These are phyloP conservation scores for Marasmius sp. DNA, from an alignment of 1,284 basidiomycete genomes.

Conservation along the genomic window DNA sequence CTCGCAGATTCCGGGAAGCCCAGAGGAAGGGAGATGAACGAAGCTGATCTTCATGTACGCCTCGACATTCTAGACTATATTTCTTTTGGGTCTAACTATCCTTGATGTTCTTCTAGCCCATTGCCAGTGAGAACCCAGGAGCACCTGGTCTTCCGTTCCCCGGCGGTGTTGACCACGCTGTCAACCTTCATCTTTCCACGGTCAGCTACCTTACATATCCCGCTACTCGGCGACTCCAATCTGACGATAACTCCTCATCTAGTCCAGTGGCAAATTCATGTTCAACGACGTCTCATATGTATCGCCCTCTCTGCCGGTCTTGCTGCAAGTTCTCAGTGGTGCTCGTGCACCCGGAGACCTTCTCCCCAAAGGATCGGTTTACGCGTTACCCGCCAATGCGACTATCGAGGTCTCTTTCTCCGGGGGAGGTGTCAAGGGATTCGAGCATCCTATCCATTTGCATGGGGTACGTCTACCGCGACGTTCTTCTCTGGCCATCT, in stretches of 20 bases:
- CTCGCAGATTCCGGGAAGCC: background rate
- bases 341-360: constrained; percentile 10
- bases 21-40: background rate
- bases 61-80: background rate
- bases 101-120: background rate
- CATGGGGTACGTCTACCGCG: constrained; percentile 33
- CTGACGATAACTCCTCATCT: background rate
- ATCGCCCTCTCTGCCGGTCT: constrained; percentile 12
- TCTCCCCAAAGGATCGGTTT: constrained; percentile 19
- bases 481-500: constrained; percentile 4
- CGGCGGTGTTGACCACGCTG: constrained; percentile 4
- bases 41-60: constrained; percentile 4
- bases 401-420: constrained; percentile 19
- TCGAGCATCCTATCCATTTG: constrained; percentile 42
- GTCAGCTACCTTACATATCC: background rate
- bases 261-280: constrained; percentile 1
- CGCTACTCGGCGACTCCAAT: background rate
- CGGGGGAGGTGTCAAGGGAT: constrained; percentile 8
- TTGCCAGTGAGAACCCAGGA: constrained; percentile 6
- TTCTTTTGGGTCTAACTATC: background rate
- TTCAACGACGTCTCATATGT: constrained; percentile 9
- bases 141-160: background rate
- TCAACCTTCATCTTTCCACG: constrained; percentile 1
- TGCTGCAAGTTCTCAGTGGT: constrained; percentile 10
- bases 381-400: constrained; percentile 18